Base-by-base conservation (phyloP, 78 protist genomes). In the slime mould (Dictyostelium discoideum) region DNA sequence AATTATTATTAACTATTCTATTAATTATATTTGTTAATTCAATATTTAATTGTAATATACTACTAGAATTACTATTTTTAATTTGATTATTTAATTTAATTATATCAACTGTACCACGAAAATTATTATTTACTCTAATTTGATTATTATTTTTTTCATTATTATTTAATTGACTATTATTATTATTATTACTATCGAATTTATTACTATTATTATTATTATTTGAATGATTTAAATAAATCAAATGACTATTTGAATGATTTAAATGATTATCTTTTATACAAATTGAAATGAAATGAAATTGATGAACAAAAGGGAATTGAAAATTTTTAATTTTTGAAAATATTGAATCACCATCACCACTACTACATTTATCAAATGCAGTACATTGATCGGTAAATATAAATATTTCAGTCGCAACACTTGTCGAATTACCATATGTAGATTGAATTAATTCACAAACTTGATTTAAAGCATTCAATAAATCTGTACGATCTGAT, bases 211-310 rank as follows among this genome's bases (percentile, higher is more conserved):
- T 20, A 60, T 16, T 60, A 4, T 60, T 60, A 20, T 60, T 57
- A 57, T 46, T 46, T 57, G 24, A 57, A 57, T 57, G 18, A 20
- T 57, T 60, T 60, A 60, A 60, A 60, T 60, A 20, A 20, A 60
- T 60, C 20, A 60, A 60, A 60, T 60, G 69, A 60, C 20, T 37
- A 39, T 77, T 40, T 37, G 40, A 40, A 77, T 40, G 50, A 79
- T 79, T 22, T 20, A 60, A 60, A n/a, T 72, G 83, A 7, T 72
- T 11, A 5, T 76, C 50, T 48, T 86, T 24, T 48, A 79, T 74
- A 67, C 94, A 88, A 29, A 90, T 90, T 18, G 95, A 82, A 14
- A 90, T 50, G 84, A 90, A 90, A 72, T 90, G 95, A 67, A 90
- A 37, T 29, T 90, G 88, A 37, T 90, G 78, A 78, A 90, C 20